These are phyloP conservation scores for Actinomucor elegans DNA, from an alignment of 371 early-diverging fungal genomes.

Conservation along the genomic window DNA sequence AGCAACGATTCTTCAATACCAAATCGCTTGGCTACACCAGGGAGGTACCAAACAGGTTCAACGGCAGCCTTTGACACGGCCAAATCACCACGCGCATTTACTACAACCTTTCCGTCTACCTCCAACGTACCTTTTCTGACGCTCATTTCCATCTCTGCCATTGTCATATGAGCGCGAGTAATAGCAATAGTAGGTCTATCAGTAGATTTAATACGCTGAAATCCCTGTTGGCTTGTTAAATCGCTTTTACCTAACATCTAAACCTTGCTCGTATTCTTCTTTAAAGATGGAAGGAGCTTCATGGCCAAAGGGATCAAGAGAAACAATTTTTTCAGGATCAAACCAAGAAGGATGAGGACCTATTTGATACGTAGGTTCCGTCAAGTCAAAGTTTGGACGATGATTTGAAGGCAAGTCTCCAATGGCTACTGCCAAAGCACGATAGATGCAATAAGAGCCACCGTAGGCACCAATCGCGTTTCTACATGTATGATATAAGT, in stretches of 20 bases:
- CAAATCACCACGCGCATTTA: slow-evolving; percentile 79
- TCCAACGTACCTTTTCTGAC: slow-evolving; percentile 63
- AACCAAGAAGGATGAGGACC: slow-evolving; percentile 87
- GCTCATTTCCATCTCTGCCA: slow-evolving; percentile 86
- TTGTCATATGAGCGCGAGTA: slow-evolving; percentile 93
- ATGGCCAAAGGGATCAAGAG: slow-evolving; percentile 94
- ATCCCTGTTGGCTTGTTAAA: too few relatives aligned
- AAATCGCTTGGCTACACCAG: slow-evolving; percentile 91
- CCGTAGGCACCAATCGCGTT: slow-evolving; percentile 96
- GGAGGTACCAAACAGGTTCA: slow-evolving; percentile 97
- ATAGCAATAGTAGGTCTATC: slow-evolving; percentile 87
- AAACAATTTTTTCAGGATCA: slow-evolving; percentile 90
- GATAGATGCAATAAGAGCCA: slow-evolving; percentile 92
- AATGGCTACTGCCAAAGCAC: slow-evolving; percentile 90
- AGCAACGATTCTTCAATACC: slow-evolving; percentile 84
- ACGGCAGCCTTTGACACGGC: slow-evolving; percentile 93
- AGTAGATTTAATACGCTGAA: too few relatives aligned
- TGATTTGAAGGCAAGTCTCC: slow-evolving; percentile 84
- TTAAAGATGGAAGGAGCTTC: slow-evolving; percentile 63
- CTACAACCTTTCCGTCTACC: slow-evolving; percentile 84
- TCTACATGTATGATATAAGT: too few relatives aligned
- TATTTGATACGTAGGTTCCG: slow-evolving; percentile 84
- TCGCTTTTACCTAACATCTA: slow-evolving; percentile 82
- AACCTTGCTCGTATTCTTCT: slow-evolving; percentile 65
- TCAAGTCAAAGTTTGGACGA: slow-evolving; percentile 86